A percentile compares a stretch with the other conserved stretches of the same genome.
Evolutionary conservation across 2,329 filamentous ascomycete species (phyloP).

Genomic region (Plenodomus lindquistii): DNA sequence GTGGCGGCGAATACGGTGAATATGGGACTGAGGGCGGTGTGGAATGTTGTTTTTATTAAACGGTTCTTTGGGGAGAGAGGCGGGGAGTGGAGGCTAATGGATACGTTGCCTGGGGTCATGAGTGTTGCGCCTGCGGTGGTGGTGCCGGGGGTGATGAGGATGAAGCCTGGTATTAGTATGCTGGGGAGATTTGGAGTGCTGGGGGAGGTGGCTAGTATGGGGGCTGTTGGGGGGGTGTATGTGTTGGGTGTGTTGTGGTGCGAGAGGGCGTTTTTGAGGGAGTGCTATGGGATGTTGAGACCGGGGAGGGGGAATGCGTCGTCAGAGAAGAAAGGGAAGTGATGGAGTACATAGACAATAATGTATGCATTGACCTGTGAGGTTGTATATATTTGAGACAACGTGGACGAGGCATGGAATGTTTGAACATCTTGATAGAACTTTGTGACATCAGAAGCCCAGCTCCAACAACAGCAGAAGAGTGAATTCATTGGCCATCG

Average conservation of each 20-base stretch:
- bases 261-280: slow-evolving; percentile 36
- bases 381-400: no score
- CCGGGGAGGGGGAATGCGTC: slow-evolving; percentile 5
- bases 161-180: slow-evolving; percentile 23
- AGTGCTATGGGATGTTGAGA: slow-evolving; percentile 41
- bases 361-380: no score
- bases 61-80: slow-evolving; percentile 33
- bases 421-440: no score
- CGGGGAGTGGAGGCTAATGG: slow-evolving; percentile 20
- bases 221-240: slow-evolving; percentile 42
- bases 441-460: no score
- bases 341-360: no score
- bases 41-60: slow-evolving; percentile 75
- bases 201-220: slow-evolving; percentile 48
- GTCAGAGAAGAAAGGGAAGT: neutral
- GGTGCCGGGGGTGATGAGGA: slow-evolving; percentile 43
- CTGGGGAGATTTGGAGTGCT: slow-evolving; percentile 45
- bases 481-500: no score
- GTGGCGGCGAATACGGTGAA: slow-evolving; percentile 89
- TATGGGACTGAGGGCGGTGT: slow-evolving; percentile 82
- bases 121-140: slow-evolving; percentile 45
- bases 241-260: slow-evolving; percentile 39
- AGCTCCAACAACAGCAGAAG: no score
- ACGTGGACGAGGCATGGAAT: no score
- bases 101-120: slow-evolving; percentile 23